phyloP scores from a whole-genome alignment of 83 land plant genomes.

The Diphasiastrum complanatum region DNA sequence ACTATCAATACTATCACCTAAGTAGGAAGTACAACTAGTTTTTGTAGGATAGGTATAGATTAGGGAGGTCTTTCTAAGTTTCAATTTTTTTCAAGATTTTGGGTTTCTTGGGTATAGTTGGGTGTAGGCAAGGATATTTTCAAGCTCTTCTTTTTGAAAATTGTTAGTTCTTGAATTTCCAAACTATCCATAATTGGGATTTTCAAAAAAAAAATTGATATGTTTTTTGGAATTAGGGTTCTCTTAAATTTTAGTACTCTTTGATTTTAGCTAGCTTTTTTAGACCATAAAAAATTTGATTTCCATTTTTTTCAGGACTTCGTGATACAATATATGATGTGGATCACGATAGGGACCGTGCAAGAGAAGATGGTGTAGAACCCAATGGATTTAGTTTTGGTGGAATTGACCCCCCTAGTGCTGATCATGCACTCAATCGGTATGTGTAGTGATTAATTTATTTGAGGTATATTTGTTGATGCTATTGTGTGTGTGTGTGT shows the following conservation, averaged over 20 bases:
- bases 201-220: too few species aligned
- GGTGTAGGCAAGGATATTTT: too few species aligned
- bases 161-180: too few species aligned
- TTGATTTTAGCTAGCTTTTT: background rate
- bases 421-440: slow-evolving; percentile 90
- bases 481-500: background rate
- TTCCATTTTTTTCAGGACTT: slow-evolving; percentile 46
- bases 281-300: background rate
- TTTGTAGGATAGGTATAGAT: too few species aligned
- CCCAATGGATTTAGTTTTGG: slow-evolving; percentile 93
- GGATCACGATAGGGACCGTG: slow-evolving; percentile 73
- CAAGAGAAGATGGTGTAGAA: slow-evolving; percentile 53
- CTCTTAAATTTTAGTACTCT: background rate
- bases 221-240: too few species aligned
- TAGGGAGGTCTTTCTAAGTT: too few species aligned
- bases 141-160: too few species aligned
- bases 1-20: too few species aligned
- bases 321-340: slow-evolving; percentile 94
- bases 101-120: too few species aligned
- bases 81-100: too few species aligned
- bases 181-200: too few species aligned
- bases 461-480: background rate
- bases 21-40: too few species aligned
- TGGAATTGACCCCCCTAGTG: slow-evolving; percentile 62
- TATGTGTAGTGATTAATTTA: slow-evolving; percentile 24